These are phyloP conservation scores for Linnemannia schmuckeri DNA, from an alignment of 192 early-diverging fungal species.

Conservation along the genomic window DNA sequence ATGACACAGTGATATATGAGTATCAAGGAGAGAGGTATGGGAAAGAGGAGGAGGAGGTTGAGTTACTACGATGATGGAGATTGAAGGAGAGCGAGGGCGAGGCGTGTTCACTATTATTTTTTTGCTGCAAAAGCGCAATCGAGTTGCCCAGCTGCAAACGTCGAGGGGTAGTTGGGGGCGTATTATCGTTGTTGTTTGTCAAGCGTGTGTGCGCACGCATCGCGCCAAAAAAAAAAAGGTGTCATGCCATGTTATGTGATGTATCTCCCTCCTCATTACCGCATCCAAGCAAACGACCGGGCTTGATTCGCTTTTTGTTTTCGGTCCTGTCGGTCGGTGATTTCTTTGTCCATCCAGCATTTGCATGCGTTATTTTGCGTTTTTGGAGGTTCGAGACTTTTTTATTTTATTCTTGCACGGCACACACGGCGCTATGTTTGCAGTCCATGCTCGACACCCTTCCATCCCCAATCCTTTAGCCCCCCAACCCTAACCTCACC, in stretches of 20 bases:
- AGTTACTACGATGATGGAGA: too few relatives aligned
- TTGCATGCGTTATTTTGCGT: not conserved
- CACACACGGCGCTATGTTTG: not conserved
- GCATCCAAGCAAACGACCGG: not conserved
- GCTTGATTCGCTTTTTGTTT: not conserved
- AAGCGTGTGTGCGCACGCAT: not conserved
- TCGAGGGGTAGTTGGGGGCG: too few relatives aligned
- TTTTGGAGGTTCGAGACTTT: slow-evolving; percentile 1
- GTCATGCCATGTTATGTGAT: not conserved
- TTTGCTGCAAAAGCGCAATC: too few relatives aligned
- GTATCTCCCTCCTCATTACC: not conserved
- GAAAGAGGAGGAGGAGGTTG: too few relatives aligned
- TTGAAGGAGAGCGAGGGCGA: too few relatives aligned
- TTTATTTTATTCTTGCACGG: not conserved
- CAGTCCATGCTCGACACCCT: not conserved
- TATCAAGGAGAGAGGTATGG: not conserved
- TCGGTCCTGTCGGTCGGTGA: too few relatives aligned
- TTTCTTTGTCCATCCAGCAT: not conserved
- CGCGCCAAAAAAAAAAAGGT: not conserved
- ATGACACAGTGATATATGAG: not conserved
- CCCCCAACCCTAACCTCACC: too few relatives aligned
- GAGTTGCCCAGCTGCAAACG: too few relatives aligned
- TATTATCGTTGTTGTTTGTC: not conserved
- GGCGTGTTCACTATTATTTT: too few relatives aligned
- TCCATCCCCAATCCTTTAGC: not conserved